phyloP scores from a whole-genome alignment of 2,329 filamentous ascomycete species.

The Neobulgaria alba region DNA sequence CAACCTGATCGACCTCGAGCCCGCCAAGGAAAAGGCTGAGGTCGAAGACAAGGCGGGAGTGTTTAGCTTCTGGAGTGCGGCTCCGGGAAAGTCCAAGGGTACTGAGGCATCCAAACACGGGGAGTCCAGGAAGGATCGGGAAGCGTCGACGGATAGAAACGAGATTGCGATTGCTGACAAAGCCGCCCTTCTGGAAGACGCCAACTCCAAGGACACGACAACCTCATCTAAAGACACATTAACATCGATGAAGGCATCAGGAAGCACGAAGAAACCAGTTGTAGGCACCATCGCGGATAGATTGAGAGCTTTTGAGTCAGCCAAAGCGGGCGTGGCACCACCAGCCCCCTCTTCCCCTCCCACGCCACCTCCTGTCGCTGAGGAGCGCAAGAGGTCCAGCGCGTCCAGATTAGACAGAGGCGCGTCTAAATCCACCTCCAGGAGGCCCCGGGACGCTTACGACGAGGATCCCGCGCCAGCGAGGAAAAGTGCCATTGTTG shows the following conservation, averaged over 20 bases:
- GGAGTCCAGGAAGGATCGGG: conserved; percentile 10
- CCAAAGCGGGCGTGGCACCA: conserved; percentile 27
- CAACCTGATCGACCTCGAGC: conserved; percentile 21
- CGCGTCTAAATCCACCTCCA: conserved; percentile 23
- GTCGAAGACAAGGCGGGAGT: conserved; percentile 25
- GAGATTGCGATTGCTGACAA: conserved; percentile 44
- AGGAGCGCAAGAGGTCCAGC: conserved; percentile 36
- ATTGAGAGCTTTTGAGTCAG: conserved; percentile 46
- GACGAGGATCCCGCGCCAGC: conserved; percentile 26
- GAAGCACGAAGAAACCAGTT: conserved; percentile 37
- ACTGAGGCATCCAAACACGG: conserved; percentile 30
- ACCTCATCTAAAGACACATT: conserved; percentile 31
- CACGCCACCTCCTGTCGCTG: conserved; percentile 32
- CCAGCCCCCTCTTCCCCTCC: conserved; percentile 26
- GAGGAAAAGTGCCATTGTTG: conserved; percentile 30
- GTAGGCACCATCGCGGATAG: conserved; percentile 47
- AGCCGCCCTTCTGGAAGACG: conserved; percentile 39
- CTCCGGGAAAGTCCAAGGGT: conserved; percentile 34
- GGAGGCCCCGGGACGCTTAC: conserved; percentile 30
- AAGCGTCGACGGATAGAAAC: conserved; percentile 30
- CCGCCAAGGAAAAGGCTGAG: conserved; percentile 31
- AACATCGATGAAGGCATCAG: conserved; percentile 34
- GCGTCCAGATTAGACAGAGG: conserved; percentile 17
- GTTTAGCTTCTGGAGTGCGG: conserved; percentile 50
- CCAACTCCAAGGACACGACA: conserved; percentile 33